A percentile compares a stretch with the other conserved stretches of the same genome.
phyloP scores from a whole-genome alignment of 2,329 filamentous ascomycete species.

The Thelonectria discophora region DNA sequence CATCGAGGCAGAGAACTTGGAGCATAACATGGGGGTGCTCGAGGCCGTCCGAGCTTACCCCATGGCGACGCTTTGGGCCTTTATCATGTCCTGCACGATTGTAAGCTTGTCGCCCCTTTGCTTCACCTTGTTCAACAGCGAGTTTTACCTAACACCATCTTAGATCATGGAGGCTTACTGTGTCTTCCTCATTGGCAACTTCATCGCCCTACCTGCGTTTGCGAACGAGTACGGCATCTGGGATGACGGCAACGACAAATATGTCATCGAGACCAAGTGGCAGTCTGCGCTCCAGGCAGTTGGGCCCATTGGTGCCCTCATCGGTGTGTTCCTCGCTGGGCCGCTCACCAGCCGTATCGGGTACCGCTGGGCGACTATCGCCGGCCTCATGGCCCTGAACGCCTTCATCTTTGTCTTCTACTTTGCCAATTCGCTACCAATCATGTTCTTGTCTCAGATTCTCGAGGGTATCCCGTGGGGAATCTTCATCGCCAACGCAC shows the following conservation, averaged over 20 bases:
- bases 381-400: slow-evolving; percentile 50
- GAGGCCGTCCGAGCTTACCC: slow-evolving; percentile 52
- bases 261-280: slow-evolving; percentile 53
- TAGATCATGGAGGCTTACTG: slow-evolving; percentile 62
- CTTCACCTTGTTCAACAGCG: no score
- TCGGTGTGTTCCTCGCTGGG: slow-evolving; percentile 50
- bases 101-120: slow-evolving; percentile 45
- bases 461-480: slow-evolving; percentile 70
- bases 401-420: slow-evolving; percentile 60
- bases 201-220: slow-evolving; percentile 54
- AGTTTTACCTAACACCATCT: slow-evolving; percentile 16
- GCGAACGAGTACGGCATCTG: slow-evolving; percentile 49
- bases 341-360: slow-evolving; percentile 49
- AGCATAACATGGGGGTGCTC: slow-evolving; percentile 53
- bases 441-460: slow-evolving; percentile 61
- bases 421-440: slow-evolving; percentile 55
- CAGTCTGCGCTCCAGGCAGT: slow-evolving; percentile 48
- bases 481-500: slow-evolving; percentile 70
- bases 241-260: slow-evolving; percentile 31
- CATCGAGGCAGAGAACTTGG: slow-evolving; percentile 50
- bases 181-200: slow-evolving; percentile 58
- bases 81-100: slow-evolving; percentile 60
- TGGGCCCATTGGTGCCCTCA: slow-evolving; percentile 48
- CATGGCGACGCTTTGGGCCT: slow-evolving; percentile 57
- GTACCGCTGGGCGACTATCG: slow-evolving; percentile 50